Conservation (phyloP, 139 green algal genomes). For the Asterochloris erici region DNA sequence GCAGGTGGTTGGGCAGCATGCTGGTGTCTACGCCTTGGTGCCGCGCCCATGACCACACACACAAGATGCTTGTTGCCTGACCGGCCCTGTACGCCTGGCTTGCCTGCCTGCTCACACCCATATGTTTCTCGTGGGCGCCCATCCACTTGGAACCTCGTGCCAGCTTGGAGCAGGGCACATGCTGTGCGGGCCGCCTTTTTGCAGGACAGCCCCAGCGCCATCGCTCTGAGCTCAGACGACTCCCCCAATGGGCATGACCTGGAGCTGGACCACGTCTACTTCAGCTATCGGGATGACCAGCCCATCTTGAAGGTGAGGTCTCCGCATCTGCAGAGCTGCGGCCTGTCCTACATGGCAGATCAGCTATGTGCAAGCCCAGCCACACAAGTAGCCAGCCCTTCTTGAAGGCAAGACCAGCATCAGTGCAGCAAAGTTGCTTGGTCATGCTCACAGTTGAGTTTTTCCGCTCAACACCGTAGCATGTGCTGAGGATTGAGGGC, state of each 20-base stretch:
- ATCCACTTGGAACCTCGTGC: too few relatives aligned
- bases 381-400: too few relatives aligned
- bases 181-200: neutral
- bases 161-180: too few relatives aligned
- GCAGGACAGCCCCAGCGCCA: slow-evolving; percentile 15
- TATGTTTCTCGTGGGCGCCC: too few relatives aligned
- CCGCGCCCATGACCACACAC: too few relatives aligned
- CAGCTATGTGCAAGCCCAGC: too few relatives aligned
- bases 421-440: neutral
- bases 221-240: slow-evolving; percentile 15
- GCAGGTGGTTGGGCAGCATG: too few relatives aligned
- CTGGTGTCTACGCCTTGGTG: too few relatives aligned
- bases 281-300: slow-evolving; percentile 66
- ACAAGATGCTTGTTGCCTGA: too few relatives aligned
- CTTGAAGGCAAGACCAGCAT: too few relatives aligned
- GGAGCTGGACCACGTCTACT: slow-evolving; percentile 57
- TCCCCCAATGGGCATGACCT: slow-evolving; percentile 38
- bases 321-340: neutral
- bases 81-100: too few relatives aligned
- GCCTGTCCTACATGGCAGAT: neutral
- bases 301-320: slow-evolving; percentile 52
- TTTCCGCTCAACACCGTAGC: neutral
- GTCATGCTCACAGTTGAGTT: neutral
- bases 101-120: too few relatives aligned
- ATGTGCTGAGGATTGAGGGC: neutral